Base-by-base conservation (phyloP, 495 filamentous ascomycete species). In the Penicillium roqueforti region DNA sequence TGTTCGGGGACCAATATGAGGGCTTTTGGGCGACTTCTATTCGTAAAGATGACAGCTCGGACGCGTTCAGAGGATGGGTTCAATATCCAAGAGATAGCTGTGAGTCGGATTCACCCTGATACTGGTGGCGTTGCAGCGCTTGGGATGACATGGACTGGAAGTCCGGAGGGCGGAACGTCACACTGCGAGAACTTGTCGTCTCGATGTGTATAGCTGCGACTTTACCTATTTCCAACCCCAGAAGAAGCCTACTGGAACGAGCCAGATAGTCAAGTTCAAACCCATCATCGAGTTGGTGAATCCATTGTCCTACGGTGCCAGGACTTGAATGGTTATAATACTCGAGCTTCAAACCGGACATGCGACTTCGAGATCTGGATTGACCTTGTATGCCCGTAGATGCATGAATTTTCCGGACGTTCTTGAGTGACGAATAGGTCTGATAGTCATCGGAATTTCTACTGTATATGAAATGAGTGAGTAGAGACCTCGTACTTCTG, bases 371-470 rank as follows among this genome's bases (percentile, higher is more conserved):
- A 18, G 44, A 38, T 47, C 58, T 54, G 4, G 45, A 61, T 38
- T 44, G 45, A 11, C 56, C 56, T 34, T 29, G 13, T 7, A 54
- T 54, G 34, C 59, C 53, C 9, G 3, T 56, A 4, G 56, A 59
- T 31, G 53, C 59, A 32, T 48, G 31, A 14, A 59, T 59, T 26
- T 29, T 59, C 48, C 56, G 56, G 28, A 63, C 47, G 9, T 51
- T 50, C 23, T 41, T 56, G 11, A 62, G 48, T 19, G 56, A 54
- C 29, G 59, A 56, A 41, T 48, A 59, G 40, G 59, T 62, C 37
- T 58, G 56, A 50, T 56, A 58, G 31, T 55, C 44, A 26, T 16
- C 47, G 3, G 26, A 20, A 13, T 32, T 22, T n/a, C 1, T 7
- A 20, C 18, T 39, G n/a, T n/a, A n/a, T n/a, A 39, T 39, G 14